Conservation (phyloP, 805 yeast genomes). For the Starmerella etchellsii region DNA sequence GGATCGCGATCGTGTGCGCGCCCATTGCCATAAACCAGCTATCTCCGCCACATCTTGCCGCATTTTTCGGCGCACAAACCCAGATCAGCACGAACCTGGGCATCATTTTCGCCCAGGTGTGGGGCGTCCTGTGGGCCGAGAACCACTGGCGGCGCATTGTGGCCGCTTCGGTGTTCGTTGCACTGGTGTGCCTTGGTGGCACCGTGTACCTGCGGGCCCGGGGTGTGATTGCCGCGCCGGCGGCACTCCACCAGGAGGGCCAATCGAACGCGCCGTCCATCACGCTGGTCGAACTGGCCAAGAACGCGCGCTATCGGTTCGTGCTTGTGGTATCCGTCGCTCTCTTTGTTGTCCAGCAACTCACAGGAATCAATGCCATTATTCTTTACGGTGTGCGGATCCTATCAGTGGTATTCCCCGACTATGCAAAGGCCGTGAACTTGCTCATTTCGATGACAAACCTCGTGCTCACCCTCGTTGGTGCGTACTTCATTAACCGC, state of each 20-base stretch:
- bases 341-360: constrained; percentile 73
- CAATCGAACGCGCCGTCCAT: background rate
- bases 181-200: background rate
- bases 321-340: constrained; percentile 57
- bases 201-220: background rate
- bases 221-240: background rate
- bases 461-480: constrained; percentile 54
- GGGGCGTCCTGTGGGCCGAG: constrained; percentile 59
- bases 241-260: background rate
- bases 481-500: constrained; percentile 66
- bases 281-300: constrained; percentile 35
- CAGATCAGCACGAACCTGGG: constrained; percentile 82
- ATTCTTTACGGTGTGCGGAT: constrained; percentile 88
- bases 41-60: constrained; percentile 54
- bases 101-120: constrained; percentile 61
- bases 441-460: constrained; percentile 65
- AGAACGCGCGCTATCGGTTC: constrained; percentile 38
- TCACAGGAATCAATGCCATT: constrained; percentile 85
- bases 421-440: constrained; percentile 56
- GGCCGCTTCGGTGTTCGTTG: background rate
- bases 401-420: constrained; percentile 57
- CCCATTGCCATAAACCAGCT: constrained; percentile 74
- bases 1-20: constrained; percentile 71
- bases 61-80: constrained; percentile 76
- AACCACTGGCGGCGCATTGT: constrained; percentile 63